Conservation (phyloP, 345 rosid species). For the Citrus medica region DNA sequence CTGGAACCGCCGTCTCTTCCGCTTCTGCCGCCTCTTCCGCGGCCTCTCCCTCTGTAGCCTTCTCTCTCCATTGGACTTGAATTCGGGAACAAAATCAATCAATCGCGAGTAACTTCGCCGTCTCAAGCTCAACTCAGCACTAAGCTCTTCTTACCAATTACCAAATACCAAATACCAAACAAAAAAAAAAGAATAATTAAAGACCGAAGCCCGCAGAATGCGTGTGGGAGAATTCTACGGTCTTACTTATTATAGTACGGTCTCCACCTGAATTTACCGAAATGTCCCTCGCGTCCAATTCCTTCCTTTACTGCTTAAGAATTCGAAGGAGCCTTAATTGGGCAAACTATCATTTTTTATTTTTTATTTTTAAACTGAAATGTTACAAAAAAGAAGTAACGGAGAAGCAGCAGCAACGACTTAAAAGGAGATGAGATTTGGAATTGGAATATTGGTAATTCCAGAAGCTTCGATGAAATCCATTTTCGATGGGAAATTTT, state of each 20-base stretch:
- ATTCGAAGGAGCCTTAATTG: not conserved
- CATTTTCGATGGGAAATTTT: not conserved
- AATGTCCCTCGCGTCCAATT: not conserved
- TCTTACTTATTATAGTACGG: not conserved
- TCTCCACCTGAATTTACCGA: not conserved
- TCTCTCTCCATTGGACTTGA: slow-evolving; percentile 50
- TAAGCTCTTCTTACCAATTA: not conserved
- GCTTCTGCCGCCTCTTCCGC: not conserved
- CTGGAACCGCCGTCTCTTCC: slow-evolving; percentile 1
- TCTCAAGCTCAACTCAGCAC: not conserved
- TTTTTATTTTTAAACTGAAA: not conserved
- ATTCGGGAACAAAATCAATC: slow-evolving; percentile 11
- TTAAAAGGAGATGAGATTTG: not conserved
- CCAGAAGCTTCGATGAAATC: slow-evolving; percentile 1
- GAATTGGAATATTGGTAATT: not conserved
- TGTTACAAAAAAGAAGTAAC: not conserved
- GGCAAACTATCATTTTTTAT: too few species aligned
- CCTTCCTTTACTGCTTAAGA: not conserved
- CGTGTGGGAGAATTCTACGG: not conserved
- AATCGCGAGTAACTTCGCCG: not conserved
- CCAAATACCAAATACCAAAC: not conserved
- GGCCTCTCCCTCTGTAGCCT: slow-evolving; percentile 26
- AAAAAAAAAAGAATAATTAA: not conserved
- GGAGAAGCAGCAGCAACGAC: too few species aligned
- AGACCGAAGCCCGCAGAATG: not conserved